Evolutionary conservation across 192 early-diverging fungal genomes (phyloP), one percentile per base, ranked within the genome.

Genomic region (Podila horticola): DNA sequence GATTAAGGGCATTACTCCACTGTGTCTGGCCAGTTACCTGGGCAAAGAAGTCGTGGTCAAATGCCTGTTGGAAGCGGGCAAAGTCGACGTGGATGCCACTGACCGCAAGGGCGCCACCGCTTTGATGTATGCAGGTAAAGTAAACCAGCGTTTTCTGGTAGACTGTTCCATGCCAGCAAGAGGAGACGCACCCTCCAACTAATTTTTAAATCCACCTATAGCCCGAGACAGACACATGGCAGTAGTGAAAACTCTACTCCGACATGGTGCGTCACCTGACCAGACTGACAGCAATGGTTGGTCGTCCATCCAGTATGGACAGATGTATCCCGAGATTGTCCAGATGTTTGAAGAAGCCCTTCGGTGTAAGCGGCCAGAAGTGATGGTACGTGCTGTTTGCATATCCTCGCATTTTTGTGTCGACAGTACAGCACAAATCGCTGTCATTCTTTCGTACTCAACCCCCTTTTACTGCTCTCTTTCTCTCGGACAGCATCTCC

Each of bases 71-170:
- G 91, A 92, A 55, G 88, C 85, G 52, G 91, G 91, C 0, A 75
- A 86, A 28, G 90, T 90, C 4, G 84, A 89, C 76, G 90, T 91
- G 22, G 85, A 92, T 73, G 86, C 84, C 2, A 74, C 83, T 2
- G 91, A 92, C 61, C 83, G 84, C 49, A 92, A 92, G 70, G 88
- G 89, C 15, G 91, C 91, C 8, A 90, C 91, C 8, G 88, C 91
- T 1, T 61, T 92, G 20, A 92, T 92, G 91, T 92, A 92, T 82
- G 91, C 91, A 24, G 88, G 88, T 89, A 84, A 82, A 72, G 58
- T 59, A 8, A 33, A 2, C 20, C 41, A 7, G 11, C 15, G 41
- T 4, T 17, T 12, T 15, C 15, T 12, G 13, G 3, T 4, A 2
- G 4, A 1, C 15, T 45, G 41, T 17, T 45, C 41, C 13, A 17